Conservation (phyloP, 805 yeast species). For the Cyberlindnera mississippiensis region DNA sequence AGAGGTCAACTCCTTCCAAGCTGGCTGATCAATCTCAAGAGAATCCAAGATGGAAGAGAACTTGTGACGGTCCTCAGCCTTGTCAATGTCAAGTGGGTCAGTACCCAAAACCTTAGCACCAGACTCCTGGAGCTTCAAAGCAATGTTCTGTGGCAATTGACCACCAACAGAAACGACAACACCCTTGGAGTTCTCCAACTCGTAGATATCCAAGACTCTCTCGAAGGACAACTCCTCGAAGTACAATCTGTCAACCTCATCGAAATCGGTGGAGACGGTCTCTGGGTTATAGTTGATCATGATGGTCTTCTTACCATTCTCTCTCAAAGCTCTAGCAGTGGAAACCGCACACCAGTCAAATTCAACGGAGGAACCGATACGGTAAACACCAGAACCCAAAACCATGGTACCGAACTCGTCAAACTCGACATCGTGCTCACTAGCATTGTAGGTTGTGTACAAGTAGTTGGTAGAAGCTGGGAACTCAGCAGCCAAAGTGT, state of each 20-base stretch:
- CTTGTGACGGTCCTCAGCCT: slow-evolving; percentile 98
- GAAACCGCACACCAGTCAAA: slow-evolving; percentile 99
- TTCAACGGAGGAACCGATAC: slow-evolving; percentile 98
- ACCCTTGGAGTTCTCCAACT: slow-evolving; percentile 83
- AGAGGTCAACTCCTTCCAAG: slow-evolving; percentile 93
- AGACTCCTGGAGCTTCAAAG: slow-evolving; percentile 69
- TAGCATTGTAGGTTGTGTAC: slow-evolving; percentile 94
- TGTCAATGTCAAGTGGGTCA: slow-evolving; percentile 89
- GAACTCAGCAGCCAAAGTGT: slow-evolving; percentile 97
- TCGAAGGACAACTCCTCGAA: slow-evolving; percentile 94
- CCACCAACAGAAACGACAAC: slow-evolving; percentile 98
- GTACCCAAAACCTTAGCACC: slow-evolving; percentile 93
- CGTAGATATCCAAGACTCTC: slow-evolving; percentile 96
- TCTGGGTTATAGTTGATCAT: slow-evolving; percentile 99
- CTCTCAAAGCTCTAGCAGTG: slow-evolving; percentile 91
- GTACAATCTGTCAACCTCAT: slow-evolving; percentile 95
- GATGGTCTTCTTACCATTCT: slow-evolving; percentile 80
- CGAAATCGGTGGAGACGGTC: slow-evolving; percentile 97
- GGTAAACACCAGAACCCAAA: slow-evolving; percentile 97
- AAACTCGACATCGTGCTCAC: slow-evolving; percentile 76
- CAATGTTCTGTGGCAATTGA: slow-evolving; percentile 96
- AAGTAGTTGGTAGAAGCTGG: slow-evolving; percentile 96
- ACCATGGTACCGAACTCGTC: slow-evolving; percentile 91
- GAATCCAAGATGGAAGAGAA: slow-evolving; percentile 92
- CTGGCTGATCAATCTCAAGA: slow-evolving; percentile 93